Conservation (phyloP, 352 stramenopile genomes). For the Heterotrichella gracilis region DNA sequence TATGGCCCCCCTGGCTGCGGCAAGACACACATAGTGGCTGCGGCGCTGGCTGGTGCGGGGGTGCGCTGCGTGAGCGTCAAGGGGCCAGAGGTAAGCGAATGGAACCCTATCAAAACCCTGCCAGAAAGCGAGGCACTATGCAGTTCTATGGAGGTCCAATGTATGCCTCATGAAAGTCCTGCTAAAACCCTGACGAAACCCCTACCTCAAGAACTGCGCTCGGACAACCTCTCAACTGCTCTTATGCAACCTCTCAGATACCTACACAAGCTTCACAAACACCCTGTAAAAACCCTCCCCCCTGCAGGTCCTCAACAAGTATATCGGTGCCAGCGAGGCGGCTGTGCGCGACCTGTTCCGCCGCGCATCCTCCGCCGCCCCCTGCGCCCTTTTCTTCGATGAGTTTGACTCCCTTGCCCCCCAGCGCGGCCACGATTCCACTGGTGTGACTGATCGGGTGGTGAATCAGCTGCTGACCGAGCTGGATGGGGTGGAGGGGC, state of each 20-base stretch:
- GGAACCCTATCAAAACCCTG: no score
- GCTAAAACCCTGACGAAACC: no score
- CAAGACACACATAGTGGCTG: conserved; percentile 45
- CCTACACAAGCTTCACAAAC: no score
- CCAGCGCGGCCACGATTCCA: conserved; percentile 56
- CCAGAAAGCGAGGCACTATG: no score
- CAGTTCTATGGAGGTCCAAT: no score
- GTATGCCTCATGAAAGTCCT: no score
- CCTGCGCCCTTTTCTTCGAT: conserved; percentile 24
- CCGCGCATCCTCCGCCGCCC: conserved; percentile 32
- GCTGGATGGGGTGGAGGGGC: conserved; percentile 63
- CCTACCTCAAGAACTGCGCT: no score
- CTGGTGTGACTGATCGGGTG: conserved; percentile 69
- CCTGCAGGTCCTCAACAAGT: conserved; percentile 55
- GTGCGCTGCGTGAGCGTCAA: conserved; percentile 57
- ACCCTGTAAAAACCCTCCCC: no score
- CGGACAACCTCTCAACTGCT: no score
- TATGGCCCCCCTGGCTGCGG: conserved; percentile 53
- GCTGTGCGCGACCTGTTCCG: conserved; percentile 45
- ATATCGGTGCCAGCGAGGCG: conserved; percentile 49
- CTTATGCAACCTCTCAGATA: no score
- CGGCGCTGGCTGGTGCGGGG: conserved; percentile 40
- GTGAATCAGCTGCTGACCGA: conserved; percentile 91
- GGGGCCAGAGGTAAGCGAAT: no score
- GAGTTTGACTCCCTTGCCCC: conserved; percentile 73